Evolutionary conservation across 2,329 filamentous ascomycete species (phyloP), one percentile per base, ranked within the genome.

Genomic region (Aspergillus sp.): DNA sequence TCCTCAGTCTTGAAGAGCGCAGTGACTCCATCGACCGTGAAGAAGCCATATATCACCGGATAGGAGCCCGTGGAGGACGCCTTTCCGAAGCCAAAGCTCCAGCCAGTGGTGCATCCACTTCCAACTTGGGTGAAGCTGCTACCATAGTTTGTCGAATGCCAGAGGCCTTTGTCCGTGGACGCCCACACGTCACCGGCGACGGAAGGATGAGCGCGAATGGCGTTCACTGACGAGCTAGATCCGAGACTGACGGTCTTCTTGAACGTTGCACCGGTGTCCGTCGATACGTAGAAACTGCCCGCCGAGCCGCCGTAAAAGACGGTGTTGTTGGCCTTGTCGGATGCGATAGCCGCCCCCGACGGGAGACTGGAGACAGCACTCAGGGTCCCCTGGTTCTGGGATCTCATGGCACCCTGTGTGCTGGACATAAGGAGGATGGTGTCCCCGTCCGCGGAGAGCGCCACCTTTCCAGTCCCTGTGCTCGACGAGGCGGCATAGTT

Each of bases 91-190:
- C 64, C 62, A 53, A 61, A 61, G 38, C 52, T 57, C 53, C 57
- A 61, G 22, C 56, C 55, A 17, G 52, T 49, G 4, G 54, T 58
- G 24, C 52, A 53, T 13, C 55, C 47, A 36, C 58, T 49, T 7
- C 46, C 49, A 13, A 74, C 60, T 22, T 73, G 64, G 0, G 73
- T 69, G 57, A 83, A 83, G 1, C 73, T 73, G 3, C 65, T 62
- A 4, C 80, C 82, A 33, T 70, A 81, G 63, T 84, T 65, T 5
- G 74, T 78, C 9, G 78, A 81, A 58, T 76, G 76, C 69, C 80
- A 83, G 45, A 85, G 65, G 5, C 82, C 82, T 0, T 60, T 67
- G 49, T 82, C 73, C 0, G 81, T 83, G 3, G 56, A 49, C 16
- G 52, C 59, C 60, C 59, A 63, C 38, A 63, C 50, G 11, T 63